phyloP scores from a whole-genome alignment of 1,139 yeast species.

The Magnusiomyces ingens region DNA sequence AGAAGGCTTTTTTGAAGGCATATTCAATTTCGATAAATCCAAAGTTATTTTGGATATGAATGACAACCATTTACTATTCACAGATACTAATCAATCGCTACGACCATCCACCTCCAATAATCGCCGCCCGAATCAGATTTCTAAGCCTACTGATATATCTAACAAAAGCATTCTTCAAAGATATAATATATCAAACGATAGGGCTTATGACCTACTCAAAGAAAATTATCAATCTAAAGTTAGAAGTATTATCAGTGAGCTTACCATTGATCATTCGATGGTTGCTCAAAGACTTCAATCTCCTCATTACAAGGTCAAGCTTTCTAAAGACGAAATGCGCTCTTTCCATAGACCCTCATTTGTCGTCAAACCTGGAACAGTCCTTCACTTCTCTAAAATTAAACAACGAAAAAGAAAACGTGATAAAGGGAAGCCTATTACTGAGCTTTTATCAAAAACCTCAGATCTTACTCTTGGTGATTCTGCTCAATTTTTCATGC shows the following conservation, averaged over 20 bases:
- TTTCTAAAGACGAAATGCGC: conserved; percentile 64
- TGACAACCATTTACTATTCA: conserved; percentile 71
- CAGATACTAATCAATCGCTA: conserved; percentile 36
- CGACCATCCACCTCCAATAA: conserved; percentile 3
- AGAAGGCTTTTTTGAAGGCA: conserved; percentile 74
- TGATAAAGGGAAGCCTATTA: conserved; percentile 77
- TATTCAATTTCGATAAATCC: conserved; percentile 36
- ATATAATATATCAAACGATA: conserved; percentile 84
- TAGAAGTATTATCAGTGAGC: conserved; percentile 85
- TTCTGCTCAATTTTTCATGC: conserved; percentile 63
- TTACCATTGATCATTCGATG: conserved; percentile 83
- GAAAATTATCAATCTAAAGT: conserved; percentile 87
- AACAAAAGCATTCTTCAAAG: conserved; percentile 29
- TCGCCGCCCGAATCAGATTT: neutral
- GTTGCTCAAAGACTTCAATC: conserved; percentile 85
- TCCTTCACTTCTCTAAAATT: conserved; percentile 65
- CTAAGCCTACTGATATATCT: neutral
- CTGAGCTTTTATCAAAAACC: conserved; percentile 63
- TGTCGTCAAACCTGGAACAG: conserved; percentile 68
- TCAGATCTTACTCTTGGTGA: conserved; percentile 81
- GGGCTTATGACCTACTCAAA: conserved; percentile 72
- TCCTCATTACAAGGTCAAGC: conserved; percentile 81
- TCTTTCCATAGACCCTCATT: conserved; percentile 77
- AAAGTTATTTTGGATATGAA: conserved; percentile 69
- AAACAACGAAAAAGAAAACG: conserved; percentile 81